These are phyloP conservation scores for Suillus lakei DNA, from an alignment of 768 basidiomycete species.

Conservation along the genomic window DNA sequence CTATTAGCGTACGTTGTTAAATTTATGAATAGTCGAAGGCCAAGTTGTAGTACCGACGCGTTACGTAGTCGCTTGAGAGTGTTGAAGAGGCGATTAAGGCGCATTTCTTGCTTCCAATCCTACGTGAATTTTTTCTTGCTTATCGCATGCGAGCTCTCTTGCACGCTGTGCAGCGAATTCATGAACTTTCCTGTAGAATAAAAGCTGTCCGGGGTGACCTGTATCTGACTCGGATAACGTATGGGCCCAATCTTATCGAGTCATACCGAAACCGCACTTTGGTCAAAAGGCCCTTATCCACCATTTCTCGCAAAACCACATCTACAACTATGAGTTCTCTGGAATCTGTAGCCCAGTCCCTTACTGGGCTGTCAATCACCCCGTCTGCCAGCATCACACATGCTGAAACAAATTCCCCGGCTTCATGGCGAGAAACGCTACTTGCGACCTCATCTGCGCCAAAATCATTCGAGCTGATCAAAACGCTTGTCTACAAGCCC, in stretches of 20 bases:
- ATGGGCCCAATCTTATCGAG: slow-evolving; percentile 23
- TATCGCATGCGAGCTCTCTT: slow-evolving; percentile 31
- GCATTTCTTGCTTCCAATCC: slow-evolving; percentile 11
- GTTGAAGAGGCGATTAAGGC: slow-evolving; percentile 19
- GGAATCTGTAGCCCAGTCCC: slow-evolving; percentile 41
- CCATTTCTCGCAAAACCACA: slow-evolving; percentile 14
- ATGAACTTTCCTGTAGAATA: slow-evolving; percentile 24
- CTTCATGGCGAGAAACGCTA: slow-evolving; percentile 78
- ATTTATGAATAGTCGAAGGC: background rate
- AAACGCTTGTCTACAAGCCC: slow-evolving; percentile 94
- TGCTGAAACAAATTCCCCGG: slow-evolving; percentile 66
- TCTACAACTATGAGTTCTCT: slow-evolving; percentile 39
- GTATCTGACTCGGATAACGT: slow-evolving; percentile 25
- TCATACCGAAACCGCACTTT: slow-evolving; percentile 27
- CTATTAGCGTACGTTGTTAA: background rate
- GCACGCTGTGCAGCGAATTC: slow-evolving; percentile 30
- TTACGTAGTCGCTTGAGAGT: slow-evolving; percentile 24
- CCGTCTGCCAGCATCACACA: slow-evolving; percentile 61
- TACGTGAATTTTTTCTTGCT: slow-evolving; percentile 11
- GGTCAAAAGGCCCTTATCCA: slow-evolving; percentile 18
- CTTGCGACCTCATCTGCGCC: slow-evolving; percentile 55
- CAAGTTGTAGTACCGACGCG: background rate
- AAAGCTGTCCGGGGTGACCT: slow-evolving; percentile 13
- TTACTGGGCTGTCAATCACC: slow-evolving; percentile 59
- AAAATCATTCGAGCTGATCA: slow-evolving; percentile 71